phyloP scores from a whole-genome alignment of 257 asterid species.

The Salvia splendens region DNA sequence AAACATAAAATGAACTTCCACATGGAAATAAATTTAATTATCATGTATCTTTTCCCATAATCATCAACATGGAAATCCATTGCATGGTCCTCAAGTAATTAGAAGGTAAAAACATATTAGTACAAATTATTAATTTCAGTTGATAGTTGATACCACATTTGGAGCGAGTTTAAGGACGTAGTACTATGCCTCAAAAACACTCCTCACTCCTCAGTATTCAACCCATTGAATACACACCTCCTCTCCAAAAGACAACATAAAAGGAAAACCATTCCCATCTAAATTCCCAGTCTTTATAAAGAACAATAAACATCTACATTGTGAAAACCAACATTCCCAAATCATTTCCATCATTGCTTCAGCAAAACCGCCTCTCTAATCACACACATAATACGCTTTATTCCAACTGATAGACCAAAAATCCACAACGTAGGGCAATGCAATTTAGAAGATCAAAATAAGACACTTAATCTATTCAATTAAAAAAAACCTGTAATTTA shows the following conservation, averaged over 20 bases:
- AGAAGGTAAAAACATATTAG: background rate
- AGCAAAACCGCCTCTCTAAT: background rate
- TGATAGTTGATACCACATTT: background rate
- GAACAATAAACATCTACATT: background rate
- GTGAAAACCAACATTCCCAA: background rate
- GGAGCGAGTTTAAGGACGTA: background rate
- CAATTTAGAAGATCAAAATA: background rate
- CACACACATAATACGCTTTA: background rate
- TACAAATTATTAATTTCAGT: background rate
- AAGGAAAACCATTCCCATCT: constrained; percentile 9
- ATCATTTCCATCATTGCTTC: constrained; percentile 17
- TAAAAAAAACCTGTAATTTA: constrained; percentile 68
- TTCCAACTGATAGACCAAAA: background rate
- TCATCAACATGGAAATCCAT: background rate
- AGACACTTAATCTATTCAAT: background rate
- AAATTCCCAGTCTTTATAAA: constrained; percentile 10
- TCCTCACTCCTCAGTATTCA: background rate
- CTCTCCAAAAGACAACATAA: no score
- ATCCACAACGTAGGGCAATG: background rate
- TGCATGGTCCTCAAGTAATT: background rate
- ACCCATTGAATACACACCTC: background rate
- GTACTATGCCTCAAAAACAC: background rate
- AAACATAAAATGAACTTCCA: background rate
- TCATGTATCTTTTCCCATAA: background rate
- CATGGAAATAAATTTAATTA: constrained; percentile 15